Conservation (phyloP, 208 protist genomes). For the Novymonas esmeraldas region DNA sequence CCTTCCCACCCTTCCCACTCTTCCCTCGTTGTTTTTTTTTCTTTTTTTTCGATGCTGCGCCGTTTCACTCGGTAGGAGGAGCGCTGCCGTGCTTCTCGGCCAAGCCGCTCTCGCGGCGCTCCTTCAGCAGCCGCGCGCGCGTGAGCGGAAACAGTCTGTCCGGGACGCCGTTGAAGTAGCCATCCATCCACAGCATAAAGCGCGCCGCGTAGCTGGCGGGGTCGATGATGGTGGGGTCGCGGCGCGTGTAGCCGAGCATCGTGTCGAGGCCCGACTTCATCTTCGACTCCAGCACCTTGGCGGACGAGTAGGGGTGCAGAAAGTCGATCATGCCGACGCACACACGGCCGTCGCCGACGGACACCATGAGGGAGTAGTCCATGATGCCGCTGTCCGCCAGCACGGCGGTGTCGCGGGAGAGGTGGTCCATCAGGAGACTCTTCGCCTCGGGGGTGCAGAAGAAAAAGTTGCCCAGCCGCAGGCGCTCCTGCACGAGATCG, state of each 20-base stretch:
- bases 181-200: constrained; percentile 71
- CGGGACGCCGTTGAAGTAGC: constrained; percentile 82
- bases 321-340: constrained; percentile 82
- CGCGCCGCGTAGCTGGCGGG: constrained; percentile 65
- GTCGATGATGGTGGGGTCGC: constrained; percentile 84
- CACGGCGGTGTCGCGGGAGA: constrained; percentile 61
- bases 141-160: constrained; percentile 42
- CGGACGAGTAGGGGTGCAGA: constrained; percentile 81
- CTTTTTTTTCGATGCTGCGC: too few species aligned
- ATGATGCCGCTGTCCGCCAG: constrained; percentile 61
- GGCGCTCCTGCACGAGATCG: constrained; percentile 54
- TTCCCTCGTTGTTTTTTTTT: too few species aligned
- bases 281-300: constrained; percentile 80
- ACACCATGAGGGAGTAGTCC: constrained; percentile 86
- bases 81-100: neutral
- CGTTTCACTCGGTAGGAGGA: neutral
- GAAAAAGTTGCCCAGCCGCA: constrained; percentile 60
- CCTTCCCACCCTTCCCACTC: too few species aligned
- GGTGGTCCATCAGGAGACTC: constrained; percentile 50
- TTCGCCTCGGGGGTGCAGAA: constrained; percentile 58
- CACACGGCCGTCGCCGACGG: constrained; percentile 12
- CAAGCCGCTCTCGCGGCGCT: constrained; percentile 5
- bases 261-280: constrained; percentile 86
- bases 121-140: constrained; percentile 7
- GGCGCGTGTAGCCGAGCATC: constrained; percentile 52